Evolutionary conservation across 106 monocot genomes (phyloP).

Genomic region (Gastrodia elata): DNA sequence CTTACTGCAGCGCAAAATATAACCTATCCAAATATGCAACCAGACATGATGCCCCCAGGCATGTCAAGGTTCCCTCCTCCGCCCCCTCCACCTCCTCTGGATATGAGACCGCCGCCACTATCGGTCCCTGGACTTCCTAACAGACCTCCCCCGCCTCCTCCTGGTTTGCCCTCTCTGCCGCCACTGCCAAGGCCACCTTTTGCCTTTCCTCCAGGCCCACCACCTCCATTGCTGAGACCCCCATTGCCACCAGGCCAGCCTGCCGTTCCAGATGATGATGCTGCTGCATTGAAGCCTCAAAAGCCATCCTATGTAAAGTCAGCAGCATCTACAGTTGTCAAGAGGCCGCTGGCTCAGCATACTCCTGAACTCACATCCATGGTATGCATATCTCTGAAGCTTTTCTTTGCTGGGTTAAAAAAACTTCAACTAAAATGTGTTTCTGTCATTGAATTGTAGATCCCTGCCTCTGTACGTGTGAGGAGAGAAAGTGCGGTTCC

Average conservation of each 20-base stretch:
- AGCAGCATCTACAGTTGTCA: slow-evolving; percentile 95
- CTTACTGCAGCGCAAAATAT: slow-evolving; percentile 30
- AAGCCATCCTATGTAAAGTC: slow-evolving; percentile 97
- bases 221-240: slow-evolving; percentile 27
- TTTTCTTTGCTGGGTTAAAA: not conserved
- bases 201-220: slow-evolving; percentile 45
- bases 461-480: slow-evolving; percentile 97
- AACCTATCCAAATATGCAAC: slow-evolving; percentile 31
- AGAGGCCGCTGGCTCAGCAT: slow-evolving; percentile 92
- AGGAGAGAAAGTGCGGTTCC: slow-evolving; percentile 68
- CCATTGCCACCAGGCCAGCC: slow-evolving; percentile 30
- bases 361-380: slow-evolving; percentile 89
- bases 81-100: slow-evolving; percentile 62
- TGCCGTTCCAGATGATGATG: slow-evolving; percentile 27
- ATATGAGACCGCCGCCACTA: slow-evolving; percentile 31
- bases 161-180: slow-evolving; percentile 37
- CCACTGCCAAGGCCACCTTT: slow-evolving; percentile 38
- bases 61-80: slow-evolving; percentile 32
- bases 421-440: not conserved
- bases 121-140: slow-evolving; percentile 35
- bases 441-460: slow-evolving; percentile 25
- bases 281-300: slow-evolving; percentile 27
- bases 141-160: slow-evolving; percentile 45
- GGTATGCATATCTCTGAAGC: slow-evolving; percentile 32
- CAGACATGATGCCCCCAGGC: slow-evolving; percentile 66